These are phyloP conservation scores for Glebionis coronaria DNA, from an alignment of 129 eudicot species.

Conservation along the genomic window DNA sequence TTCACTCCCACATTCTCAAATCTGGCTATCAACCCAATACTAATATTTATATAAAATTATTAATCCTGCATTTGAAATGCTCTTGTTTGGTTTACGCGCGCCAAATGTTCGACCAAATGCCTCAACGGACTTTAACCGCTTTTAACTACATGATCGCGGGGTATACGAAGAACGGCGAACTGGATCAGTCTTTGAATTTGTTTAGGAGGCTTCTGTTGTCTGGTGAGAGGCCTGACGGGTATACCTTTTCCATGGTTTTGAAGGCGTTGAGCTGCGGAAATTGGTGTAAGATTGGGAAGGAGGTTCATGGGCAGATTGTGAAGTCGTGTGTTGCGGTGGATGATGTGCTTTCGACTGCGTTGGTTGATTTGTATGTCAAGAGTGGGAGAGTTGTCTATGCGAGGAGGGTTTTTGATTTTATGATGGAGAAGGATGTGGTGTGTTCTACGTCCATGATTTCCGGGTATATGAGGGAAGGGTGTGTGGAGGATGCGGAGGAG, in stretches of 20 bases:
- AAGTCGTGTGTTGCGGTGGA: conserved; percentile 60
- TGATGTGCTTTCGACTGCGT: conserved; percentile 67
- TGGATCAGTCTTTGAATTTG: conserved; percentile 43
- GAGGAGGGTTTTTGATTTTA: conserved; percentile 73
- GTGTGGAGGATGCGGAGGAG: conserved; percentile 61
- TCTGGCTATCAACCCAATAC: conserved; percentile 57
- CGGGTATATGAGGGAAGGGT: conserved; percentile 73
- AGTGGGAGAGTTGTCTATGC: conserved; percentile 59
- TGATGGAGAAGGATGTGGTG: conserved; percentile 65
- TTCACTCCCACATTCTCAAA: conserved; percentile 77
- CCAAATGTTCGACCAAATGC: conserved; percentile 73
- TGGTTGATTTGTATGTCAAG: conserved; percentile 83
- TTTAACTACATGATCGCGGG: conserved; percentile 80
- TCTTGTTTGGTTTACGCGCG: conserved; percentile 62
- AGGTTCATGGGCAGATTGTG: conserved; percentile 79
- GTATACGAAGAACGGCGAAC: conserved; percentile 44
- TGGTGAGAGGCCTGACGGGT: conserved; percentile 68
- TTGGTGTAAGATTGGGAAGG: conserved; percentile 39
- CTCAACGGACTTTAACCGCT: conserved; percentile 64
- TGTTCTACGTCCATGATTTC: conserved; percentile 83
- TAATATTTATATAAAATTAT: conserved; percentile 75
- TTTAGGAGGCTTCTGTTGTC: conserved; percentile 42
- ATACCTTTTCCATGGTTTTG: conserved; percentile 75
- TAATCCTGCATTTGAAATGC: conserved; percentile 50
- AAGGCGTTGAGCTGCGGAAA: conserved; percentile 46